Base-by-base conservation (phyloP, 2,329 filamentous ascomycete genomes). In the Sphaerulina vaccinii region DNA sequence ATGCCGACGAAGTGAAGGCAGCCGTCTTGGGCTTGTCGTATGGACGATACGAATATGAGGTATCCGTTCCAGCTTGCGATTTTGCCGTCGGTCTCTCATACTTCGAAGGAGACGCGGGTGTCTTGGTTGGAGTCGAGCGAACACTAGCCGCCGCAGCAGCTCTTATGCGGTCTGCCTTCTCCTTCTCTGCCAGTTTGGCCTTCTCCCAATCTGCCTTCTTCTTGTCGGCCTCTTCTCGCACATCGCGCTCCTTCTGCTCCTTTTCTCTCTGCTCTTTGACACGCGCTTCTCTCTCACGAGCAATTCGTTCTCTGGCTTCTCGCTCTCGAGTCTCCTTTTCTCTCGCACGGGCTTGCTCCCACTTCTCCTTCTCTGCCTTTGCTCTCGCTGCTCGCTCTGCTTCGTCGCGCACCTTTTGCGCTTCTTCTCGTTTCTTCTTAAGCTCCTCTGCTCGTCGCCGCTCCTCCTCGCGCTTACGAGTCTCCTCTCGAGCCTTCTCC, bases 401-500 rank as follows among this genome's bases (percentile, higher is more conserved):
- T 60, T 78, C 76, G 61, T 77, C 78, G 52, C 76, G 74, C 8
- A 72, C 62, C 50, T 73, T 74, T 52, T 74, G 70, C 58, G 80
- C 82, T 56, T 80, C 77, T 56, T 86, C 83, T 5, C 80, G 81
- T 49, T 67, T 68, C 55, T 62, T 65, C 80, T 61, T 85, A 80
- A 81, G 81, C 56, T 80, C 77, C 56, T 86, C 83, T 2, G 80
- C 82, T 27, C 65, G 62, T 46, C 65, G 69, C 22, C 82, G 81
- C 57, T 86, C 82, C 58, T 85, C 83, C 59, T 86, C 84, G 49
- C 79, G 78, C 52, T 75, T 79, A 37, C 80, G 75, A 16, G 80
- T 85, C 59, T 87, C 84, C 63, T 88, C 85, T 48, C 84, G 75
- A 3, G 84, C 85, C 65, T 82, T 86, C 60, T 87, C 84, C 85